A percentile compares a stretch with the other conserved stretches of the same genome.
phyloP scores from a whole-genome alignment of 2,329 filamentous ascomycete species.

The Cytospora leucostoma region DNA sequence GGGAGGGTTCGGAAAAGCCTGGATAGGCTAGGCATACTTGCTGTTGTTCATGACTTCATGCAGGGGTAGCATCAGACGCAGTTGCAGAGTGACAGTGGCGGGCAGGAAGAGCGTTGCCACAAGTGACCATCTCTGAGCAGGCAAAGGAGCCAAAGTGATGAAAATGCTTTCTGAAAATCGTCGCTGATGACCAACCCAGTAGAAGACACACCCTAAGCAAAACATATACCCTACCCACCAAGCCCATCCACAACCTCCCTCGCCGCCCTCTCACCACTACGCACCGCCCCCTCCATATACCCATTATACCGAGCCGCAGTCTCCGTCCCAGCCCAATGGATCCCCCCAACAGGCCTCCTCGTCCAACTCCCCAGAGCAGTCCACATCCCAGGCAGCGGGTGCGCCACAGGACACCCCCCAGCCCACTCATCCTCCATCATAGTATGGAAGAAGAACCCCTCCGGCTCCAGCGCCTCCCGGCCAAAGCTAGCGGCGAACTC shows the following conservation, averaged over 20 bases:
- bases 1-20: too few species aligned
- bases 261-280: not conserved
- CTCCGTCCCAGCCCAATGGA: constrained; percentile 27
- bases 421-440: constrained; percentile 29
- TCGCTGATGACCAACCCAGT: too few species aligned
- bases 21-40: too few species aligned
- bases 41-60: too few species aligned
- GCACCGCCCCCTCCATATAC: constrained; percentile 25
- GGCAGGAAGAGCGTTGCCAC: too few species aligned
- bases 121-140: too few species aligned
- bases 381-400: constrained; percentile 27
- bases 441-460: constrained; percentile 26
- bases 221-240: constrained; percentile 11
- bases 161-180: too few species aligned
- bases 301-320: constrained; percentile 24
- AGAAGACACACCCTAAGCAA: too few species aligned
- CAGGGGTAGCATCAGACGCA: too few species aligned
- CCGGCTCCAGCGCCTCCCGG: constrained; percentile 27
- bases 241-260: constrained; percentile 2
- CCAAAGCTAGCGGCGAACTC: constrained; percentile 27
- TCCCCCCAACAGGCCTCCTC: constrained; percentile 23
- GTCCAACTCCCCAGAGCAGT: constrained; percentile 26
- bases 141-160: too few species aligned
- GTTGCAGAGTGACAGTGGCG: constrained; percentile 61
- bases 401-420: constrained; percentile 23